Evolutionary conservation across 2,329 filamentous ascomycete genomes (phyloP), one percentile per base, ranked within the genome.

Genomic region (Sporothrix mexicana): DNA sequence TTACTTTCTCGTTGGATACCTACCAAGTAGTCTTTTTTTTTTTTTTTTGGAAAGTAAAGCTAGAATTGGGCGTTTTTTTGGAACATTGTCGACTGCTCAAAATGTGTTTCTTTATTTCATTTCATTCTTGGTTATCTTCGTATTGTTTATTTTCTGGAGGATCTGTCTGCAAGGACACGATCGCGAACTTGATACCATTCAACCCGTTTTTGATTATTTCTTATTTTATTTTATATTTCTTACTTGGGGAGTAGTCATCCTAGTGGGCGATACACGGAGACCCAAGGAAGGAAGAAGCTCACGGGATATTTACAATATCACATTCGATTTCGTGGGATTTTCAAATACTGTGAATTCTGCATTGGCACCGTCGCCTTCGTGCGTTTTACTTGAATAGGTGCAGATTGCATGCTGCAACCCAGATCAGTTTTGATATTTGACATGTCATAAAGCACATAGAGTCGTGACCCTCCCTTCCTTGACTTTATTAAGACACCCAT

Each of bases 361-460:
- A 51, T 7, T 13, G 13, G 20, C 30, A 36, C 23, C 9, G 13
- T 12, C 2, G 20, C 2, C 23, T 20, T 53, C 15, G 20, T 23
- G 8, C 1, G 0, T 53, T 55, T 12, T 10, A 10, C 13, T 25
- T 25, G 20, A 55, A 12, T 9, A 10, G 25, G n/a, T 23, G 20
- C 12, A 12, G 9, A 9, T 23, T 25, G 51, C 51, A 23, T 17
- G 47, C 8, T 47, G n/a, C 43, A 49, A 47, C 41, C 45, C n/a
- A 13, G 4, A 67, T 67, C 43, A 47, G 1, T 47, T 25, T 45
- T 67, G n/a, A 25, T 67, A 45, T 25, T 30, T 49, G 62, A 67
- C 43, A 9, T 43, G 62, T 67, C 62, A 67, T 25, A 67, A 49
- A 67, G 6, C 20, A 45, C 25, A 36, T 7, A 55, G 13, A 59